A percentile compares a stretch with the other conserved stretches of the same genome.
phyloP scores from a whole-genome alignment of 352 stramenopile species.

The Globisporangium megalacanthum region DNA sequence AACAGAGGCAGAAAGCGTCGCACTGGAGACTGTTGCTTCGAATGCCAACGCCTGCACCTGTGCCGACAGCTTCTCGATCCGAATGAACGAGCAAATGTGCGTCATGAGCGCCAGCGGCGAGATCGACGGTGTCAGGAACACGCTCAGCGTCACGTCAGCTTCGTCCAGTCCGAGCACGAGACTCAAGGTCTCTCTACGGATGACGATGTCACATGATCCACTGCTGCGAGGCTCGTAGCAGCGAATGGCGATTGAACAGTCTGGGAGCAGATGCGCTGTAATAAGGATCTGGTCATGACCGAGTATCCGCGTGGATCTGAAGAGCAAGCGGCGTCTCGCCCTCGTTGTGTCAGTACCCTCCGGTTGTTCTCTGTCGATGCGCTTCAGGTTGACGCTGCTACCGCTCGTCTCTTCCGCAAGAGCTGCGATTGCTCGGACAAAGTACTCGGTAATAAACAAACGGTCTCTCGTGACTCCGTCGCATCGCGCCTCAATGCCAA shows the following conservation, averaged over 20 bases:
- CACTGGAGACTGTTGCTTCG: neutral
- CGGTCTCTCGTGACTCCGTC: conserved; percentile 36
- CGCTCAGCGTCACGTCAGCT: neutral
- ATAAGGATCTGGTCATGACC: conserved; percentile 31
- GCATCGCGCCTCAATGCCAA: conserved; percentile 43
- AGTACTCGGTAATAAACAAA: conserved; percentile 47
- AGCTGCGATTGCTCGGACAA: neutral
- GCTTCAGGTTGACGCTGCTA: too few species aligned
- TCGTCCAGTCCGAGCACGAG: conserved; percentile 16
- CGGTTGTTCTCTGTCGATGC: neutral
- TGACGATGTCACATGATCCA: conserved; percentile 12
- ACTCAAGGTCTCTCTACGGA: conserved; percentile 11
- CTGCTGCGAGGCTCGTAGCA: conserved; percentile 53
- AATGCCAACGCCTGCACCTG: neutral
- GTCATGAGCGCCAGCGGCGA: conserved; percentile 19
- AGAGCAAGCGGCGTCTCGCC: conserved; percentile 13
- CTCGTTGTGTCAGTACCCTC: neutral
- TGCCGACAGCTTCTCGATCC: conserved; percentile 10
- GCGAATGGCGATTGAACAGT: conserved; percentile 15
- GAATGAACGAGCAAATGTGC: conserved; percentile 40
- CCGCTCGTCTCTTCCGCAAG: neutral
- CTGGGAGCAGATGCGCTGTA: conserved; percentile 17
- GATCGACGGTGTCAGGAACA: conserved; percentile 6
- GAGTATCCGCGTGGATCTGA: conserved; percentile 46
- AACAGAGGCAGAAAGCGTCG: conserved; percentile 8